Conservation (phyloP, 768 basidiomycete genomes). For the Boletus subparvulus region DNA sequence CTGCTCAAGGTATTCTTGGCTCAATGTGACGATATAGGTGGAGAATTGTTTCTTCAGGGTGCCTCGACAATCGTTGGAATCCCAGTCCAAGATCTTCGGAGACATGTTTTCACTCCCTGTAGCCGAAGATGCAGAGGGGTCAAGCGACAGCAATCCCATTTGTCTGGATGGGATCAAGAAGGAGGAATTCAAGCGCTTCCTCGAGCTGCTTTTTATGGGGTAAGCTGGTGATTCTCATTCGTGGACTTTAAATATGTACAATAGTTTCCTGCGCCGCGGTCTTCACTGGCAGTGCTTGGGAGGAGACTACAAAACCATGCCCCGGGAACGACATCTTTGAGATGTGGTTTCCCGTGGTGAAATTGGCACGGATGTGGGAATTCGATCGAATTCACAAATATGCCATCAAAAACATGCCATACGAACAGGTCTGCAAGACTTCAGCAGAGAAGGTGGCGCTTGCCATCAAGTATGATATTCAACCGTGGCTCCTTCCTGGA, state of each 20-base stretch:
- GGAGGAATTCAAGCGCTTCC: conserved; percentile 26
- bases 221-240: not conserved
- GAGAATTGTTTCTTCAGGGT: conserved; percentile 29
- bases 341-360: conserved; percentile 41
- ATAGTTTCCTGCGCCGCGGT: too few relatives aligned
- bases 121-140: conserved; percentile 16
- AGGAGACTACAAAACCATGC: not conserved
- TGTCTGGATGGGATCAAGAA: conserved; percentile 21
- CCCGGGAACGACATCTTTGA: conserved; percentile 5
- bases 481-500: conserved; percentile 35
- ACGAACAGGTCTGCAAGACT: not conserved
- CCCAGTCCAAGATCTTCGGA: conserved; percentile 25
- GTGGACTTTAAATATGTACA: not conserved
- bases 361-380: conserved; percentile 41
- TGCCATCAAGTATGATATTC: conserved; percentile 32
- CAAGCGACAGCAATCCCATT: conserved; percentile 23
- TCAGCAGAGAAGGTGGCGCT: conserved; percentile 32
- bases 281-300: not conserved
- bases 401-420: conserved; percentile 32
- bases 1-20: not conserved
- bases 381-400: conserved; percentile 32
- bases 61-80: conserved; percentile 23
- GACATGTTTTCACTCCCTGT: conserved; percentile 27
- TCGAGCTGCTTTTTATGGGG: conserved; percentile 22
- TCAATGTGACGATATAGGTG: conserved; percentile 19